These are phyloP conservation scores for Paecilomyces dactylethromorphus DNA, from an alignment of 2,329 filamentous ascomycete genomes.

Conservation along the genomic window DNA sequence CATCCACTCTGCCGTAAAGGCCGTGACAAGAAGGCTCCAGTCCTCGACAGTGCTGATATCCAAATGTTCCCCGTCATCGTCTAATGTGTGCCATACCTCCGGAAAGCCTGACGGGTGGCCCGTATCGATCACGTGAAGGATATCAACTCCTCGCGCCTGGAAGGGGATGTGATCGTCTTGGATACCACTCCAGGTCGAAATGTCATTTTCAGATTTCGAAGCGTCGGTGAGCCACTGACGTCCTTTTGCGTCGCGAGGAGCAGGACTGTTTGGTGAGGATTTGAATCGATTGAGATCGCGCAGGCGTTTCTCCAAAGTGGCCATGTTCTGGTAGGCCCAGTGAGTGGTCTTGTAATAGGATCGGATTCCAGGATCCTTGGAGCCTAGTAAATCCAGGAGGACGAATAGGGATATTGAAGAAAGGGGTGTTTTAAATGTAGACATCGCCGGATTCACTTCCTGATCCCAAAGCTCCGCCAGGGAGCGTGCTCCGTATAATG, in stretches of 20 bases:
- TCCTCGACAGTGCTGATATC: slow-evolving; percentile 75
- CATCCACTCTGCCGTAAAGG: slow-evolving; percentile 88
- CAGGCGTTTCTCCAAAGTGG: slow-evolving; percentile 66
- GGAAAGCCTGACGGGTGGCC: slow-evolving; percentile 58
- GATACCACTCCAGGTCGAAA: slow-evolving; percentile 48
- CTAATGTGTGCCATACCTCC: slow-evolving; percentile 74
- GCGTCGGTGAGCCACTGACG: slow-evolving; percentile 61
- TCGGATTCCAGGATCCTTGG: slow-evolving; percentile 61
- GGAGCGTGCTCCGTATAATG: slow-evolving; percentile 77
- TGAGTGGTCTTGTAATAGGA: slow-evolving; percentile 88
- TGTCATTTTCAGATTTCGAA: slow-evolving; percentile 46
- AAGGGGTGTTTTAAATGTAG: slow-evolving; percentile 68
- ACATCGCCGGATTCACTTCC: slow-evolving; percentile 60
- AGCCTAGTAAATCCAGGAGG: slow-evolving; percentile 82
- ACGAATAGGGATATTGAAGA: slow-evolving; percentile 81
- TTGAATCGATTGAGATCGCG: slow-evolving; percentile 61
- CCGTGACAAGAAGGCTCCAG: slow-evolving; percentile 78
- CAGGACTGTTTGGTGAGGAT: slow-evolving; percentile 42
- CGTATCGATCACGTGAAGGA: slow-evolving; percentile 81
- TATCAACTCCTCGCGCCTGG: slow-evolving; percentile 73
- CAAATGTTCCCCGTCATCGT: slow-evolving; percentile 78
- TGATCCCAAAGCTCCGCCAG: slow-evolving; percentile 77
- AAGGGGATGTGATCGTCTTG: slow-evolving; percentile 92
- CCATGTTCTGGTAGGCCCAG: slow-evolving; percentile 81
- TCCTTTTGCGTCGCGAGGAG: slow-evolving; percentile 18